Evolutionary conservation across 2,329 filamentous ascomycete genomes (phyloP).

Genomic region (Lojkania enalia): DNA sequence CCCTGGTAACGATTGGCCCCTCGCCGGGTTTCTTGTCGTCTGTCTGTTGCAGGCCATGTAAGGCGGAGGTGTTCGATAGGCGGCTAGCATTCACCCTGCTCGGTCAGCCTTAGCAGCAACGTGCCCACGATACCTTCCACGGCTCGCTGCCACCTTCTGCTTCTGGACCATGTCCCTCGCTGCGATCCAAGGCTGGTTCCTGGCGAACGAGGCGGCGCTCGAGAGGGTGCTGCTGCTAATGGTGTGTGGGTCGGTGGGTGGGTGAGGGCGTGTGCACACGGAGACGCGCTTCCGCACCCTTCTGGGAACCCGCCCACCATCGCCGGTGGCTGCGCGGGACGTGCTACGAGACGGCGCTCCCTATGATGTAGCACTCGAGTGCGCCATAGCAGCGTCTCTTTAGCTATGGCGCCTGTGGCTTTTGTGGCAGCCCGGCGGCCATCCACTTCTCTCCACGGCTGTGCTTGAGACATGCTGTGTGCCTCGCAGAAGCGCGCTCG

Average conservation of each 20-base stretch:
- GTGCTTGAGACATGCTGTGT: constrained; percentile 5
- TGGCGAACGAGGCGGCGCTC: constrained; percentile 7
- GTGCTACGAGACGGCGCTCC: constrained; percentile 2
- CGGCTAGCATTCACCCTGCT: too few species aligned
- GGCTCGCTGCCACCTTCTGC: constrained; percentile 34
- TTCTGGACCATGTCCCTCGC: constrained; percentile 9
- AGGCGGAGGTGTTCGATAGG: too few species aligned
- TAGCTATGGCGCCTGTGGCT: constrained; percentile 2
- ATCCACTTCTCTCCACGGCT: too few species aligned
- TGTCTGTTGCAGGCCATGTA: too few species aligned
- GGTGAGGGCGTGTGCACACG: constrained; percentile 25
- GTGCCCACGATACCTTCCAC: too few species aligned
- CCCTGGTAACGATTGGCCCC: too few species aligned
- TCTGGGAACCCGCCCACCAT: too few species aligned
- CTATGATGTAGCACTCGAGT: not conserved
- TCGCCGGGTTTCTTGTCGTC: too few species aligned
- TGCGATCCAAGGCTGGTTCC: constrained; percentile 33
- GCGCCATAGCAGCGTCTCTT: not conserved
- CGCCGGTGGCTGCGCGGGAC: constrained; percentile 8
- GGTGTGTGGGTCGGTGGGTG: constrained; percentile 1
- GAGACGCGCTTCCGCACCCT: constrained; percentile 28
- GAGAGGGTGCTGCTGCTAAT: constrained; percentile 30
- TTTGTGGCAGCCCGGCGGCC: too few species aligned
- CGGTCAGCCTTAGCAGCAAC: too few species aligned
- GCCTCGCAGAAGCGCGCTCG: constrained; percentile 7